phyloP scores from a whole-genome alignment of 1,139 yeast genomes.

The Arxiozyma bovina region DNA sequence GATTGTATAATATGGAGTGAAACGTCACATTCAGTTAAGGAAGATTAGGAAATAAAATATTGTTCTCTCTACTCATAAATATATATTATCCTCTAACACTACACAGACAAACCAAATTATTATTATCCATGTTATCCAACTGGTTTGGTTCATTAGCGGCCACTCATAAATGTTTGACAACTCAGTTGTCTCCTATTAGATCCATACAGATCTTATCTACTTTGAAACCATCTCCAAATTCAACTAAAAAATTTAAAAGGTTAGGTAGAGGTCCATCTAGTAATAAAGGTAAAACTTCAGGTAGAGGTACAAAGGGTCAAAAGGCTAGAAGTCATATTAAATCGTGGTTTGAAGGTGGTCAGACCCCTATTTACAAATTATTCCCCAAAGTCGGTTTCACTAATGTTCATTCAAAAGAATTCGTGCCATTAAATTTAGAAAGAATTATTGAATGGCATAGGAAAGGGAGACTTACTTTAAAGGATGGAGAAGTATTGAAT shows the following conservation, averaged over 20 bases:
- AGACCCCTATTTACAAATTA: constrained; percentile 81
- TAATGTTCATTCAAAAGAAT: constrained; percentile 43
- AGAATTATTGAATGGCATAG: constrained; percentile 56
- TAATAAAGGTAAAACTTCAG: constrained; percentile 87
- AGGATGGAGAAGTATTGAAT: constrained; percentile 46
- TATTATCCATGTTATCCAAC: not conserved
- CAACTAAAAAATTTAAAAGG: constrained; percentile 47
- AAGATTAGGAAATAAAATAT: too few species aligned
- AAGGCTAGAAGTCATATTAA: constrained; percentile 89
- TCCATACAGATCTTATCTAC: constrained; percentile 30
- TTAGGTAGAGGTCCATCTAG: constrained; percentile 97
- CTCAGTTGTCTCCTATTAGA: constrained; percentile 13
- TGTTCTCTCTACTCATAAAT: not conserved
- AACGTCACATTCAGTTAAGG: too few species aligned
- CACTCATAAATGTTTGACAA: not conserved
- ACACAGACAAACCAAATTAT: not conserved
- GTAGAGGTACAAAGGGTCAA: constrained; percentile 98
- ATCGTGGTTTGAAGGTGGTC: constrained; percentile 98
- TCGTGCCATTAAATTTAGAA: constrained; percentile 47
- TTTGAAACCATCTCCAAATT: constrained; percentile 32
- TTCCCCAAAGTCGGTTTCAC: constrained; percentile 89
- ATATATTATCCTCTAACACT: not conserved
- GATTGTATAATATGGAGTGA: too few species aligned
- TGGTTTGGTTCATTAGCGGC: not conserved
- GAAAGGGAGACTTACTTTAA: constrained; percentile 58